phyloP scores from a whole-genome alignment of 345 rosid species.

The Melaleuca quinquenervia region DNA sequence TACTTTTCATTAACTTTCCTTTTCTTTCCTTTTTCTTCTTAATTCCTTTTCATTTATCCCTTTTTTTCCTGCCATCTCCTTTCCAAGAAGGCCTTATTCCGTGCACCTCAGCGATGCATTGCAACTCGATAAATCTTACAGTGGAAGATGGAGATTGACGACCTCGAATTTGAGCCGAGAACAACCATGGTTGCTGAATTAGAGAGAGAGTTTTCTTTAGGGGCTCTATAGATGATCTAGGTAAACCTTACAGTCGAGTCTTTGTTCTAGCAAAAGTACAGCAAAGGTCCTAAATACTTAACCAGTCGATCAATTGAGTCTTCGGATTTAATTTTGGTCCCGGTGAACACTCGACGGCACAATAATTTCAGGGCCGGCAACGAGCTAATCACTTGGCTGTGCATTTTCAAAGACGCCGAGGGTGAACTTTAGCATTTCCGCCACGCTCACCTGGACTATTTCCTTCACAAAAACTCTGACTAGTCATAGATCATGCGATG shows the following conservation, averaged over 20 bases:
- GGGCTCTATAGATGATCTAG: background rate
- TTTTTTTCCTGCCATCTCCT: background rate
- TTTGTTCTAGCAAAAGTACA: background rate
- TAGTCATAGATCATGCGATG: background rate
- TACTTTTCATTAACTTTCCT: background rate
- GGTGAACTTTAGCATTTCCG: background rate
- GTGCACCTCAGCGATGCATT: background rate
- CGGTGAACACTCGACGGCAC: background rate
- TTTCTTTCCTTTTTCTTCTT: background rate
- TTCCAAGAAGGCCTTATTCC: background rate
- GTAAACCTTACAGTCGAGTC: background rate
- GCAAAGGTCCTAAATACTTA: background rate
- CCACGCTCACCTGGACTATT: background rate
- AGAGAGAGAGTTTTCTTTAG: background rate
- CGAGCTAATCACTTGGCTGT: background rate
- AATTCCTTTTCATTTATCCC: background rate
- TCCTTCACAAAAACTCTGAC: background rate
- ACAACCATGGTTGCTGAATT: too few relatives aligned
- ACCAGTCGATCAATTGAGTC: background rate
- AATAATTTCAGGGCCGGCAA: background rate
- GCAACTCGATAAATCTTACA: background rate
- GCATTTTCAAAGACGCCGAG: background rate
- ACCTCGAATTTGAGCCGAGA: too few relatives aligned
- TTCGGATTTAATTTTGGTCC: too few relatives aligned
- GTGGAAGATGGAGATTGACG: too few relatives aligned